These are phyloP conservation scores for Pyrenochaeta sp. DNA, from an alignment of 2,329 filamentous ascomycete species.

Conservation along the genomic window DNA sequence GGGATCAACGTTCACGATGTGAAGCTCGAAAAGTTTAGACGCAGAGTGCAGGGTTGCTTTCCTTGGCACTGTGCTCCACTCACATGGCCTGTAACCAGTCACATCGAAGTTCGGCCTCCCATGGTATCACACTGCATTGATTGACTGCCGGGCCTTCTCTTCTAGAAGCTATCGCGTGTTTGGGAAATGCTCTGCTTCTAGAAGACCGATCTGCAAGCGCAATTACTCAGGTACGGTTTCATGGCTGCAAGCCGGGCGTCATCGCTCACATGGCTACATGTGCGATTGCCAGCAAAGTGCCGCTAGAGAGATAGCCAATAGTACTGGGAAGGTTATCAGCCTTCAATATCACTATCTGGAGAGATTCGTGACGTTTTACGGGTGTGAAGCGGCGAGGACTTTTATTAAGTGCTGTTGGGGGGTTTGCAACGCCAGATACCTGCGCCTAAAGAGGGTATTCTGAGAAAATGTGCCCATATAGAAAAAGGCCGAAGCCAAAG, in stretches of 20 bases:
- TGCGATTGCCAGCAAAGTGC: neutral
- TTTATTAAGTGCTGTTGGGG: conserved; percentile 25
- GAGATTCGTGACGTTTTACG: no score
- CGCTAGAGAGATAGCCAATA: neutral
- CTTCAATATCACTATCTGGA: neutral
- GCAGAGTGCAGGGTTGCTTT: conserved; percentile 5
- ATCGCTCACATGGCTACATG: conserved; percentile 14
- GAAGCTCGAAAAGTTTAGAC: conserved; percentile 28
- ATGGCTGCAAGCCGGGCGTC: conserved; percentile 30
- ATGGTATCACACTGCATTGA: conserved; percentile 19
- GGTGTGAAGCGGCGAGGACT: conserved; percentile 16
- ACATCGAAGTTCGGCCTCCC: conserved; percentile 1
- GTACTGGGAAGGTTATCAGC: neutral
- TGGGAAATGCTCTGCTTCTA: conserved; percentile 36
- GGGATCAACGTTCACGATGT: conserved; percentile 21
- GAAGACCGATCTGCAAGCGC: conserved; percentile 33
- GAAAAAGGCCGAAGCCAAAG: conserved; percentile 21
- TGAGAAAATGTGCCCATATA: conserved; percentile 4
- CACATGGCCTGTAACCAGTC: neutral
- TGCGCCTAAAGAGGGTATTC: conserved; percentile 16
- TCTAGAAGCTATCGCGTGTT: conserved; percentile 25
- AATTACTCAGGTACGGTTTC: conserved; percentile 25
- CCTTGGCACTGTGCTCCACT: conserved; percentile 3
- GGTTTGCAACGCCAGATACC: conserved; percentile 15
- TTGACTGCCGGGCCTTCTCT: conserved; percentile 13